A percentile compares a stretch with the other conserved stretches of the same genome.
These are phyloP conservation scores for Diaporthe sp. DNA, from an alignment of 2,329 filamentous ascomycete species.

Conservation along the genomic window DNA sequence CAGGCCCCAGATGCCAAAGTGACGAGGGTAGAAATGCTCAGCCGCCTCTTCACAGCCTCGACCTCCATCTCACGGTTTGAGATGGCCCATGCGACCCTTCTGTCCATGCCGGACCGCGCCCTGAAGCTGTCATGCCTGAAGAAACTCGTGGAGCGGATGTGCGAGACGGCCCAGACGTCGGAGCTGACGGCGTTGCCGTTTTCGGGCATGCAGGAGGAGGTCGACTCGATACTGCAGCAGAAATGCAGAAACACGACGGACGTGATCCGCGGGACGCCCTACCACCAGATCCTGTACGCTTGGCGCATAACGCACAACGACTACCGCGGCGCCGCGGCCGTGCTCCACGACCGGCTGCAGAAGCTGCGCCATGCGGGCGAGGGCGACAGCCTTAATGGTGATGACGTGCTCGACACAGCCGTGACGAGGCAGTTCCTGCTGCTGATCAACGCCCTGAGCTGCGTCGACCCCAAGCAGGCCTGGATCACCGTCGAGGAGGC, in stretches of 20 bases:
- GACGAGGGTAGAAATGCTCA: slow-evolving; percentile 79
- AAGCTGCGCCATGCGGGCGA: slow-evolving; percentile 72
- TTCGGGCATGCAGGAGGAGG: slow-evolving; percentile 79
- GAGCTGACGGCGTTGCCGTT: slow-evolving; percentile 84
- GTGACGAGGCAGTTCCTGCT: slow-evolving; percentile 85
- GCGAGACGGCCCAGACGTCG: slow-evolving; percentile 73
- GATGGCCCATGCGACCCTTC: slow-evolving; percentile 83
- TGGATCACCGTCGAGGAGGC: slow-evolving; percentile 78
- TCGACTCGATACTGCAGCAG: slow-evolving; percentile 82
- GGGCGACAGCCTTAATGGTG: slow-evolving; percentile 67
- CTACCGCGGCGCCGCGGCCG: slow-evolving; percentile 82
- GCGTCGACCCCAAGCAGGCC: slow-evolving; percentile 83
- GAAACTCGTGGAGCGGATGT: slow-evolving; percentile 78
- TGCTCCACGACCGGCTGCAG: slow-evolving; percentile 74
- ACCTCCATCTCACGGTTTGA: slow-evolving; percentile 85
- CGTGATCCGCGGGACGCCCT: slow-evolving; percentile 75
- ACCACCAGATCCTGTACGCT: slow-evolving; percentile 90
- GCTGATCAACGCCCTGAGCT: slow-evolving; percentile 92
- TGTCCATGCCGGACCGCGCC: slow-evolving; percentile 78
- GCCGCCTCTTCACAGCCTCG: slow-evolving; percentile 86
- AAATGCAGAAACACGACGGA: slow-evolving; percentile 79
- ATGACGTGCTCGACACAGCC: slow-evolving; percentile 72
- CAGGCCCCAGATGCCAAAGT: slow-evolving; percentile 51
- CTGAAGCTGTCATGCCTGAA: slow-evolving; percentile 80
- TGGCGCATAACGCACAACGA: slow-evolving; percentile 89